Base-by-base conservation (phyloP, 306 rosid species). In the Trifolium subterraneum region DNA sequence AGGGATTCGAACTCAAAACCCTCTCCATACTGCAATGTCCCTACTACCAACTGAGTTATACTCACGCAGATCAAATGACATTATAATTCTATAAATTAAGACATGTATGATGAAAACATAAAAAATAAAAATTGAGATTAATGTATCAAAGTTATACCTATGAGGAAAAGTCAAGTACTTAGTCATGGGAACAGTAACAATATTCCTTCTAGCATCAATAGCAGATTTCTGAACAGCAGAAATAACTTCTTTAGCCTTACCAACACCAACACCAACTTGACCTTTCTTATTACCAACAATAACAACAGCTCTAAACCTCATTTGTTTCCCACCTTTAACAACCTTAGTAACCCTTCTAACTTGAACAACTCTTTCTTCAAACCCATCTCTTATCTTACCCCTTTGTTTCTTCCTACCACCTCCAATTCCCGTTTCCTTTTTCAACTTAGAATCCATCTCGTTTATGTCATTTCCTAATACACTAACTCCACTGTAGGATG, bases 271-370 rank as follows among this genome's bases (percentile, higher is more conserved):
- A n/a, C 98, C 98, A 12, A 94, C 98, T 2, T 82, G 85, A 0
- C 97, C 98, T 45, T 90, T 81, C 92, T 91, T 94, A 77, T 94
- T 95, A 6, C 98, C 99, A 12, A 94, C 96, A 25, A 94, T 87
- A 39, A 94, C 95, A 68, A 94, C 31, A 1, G 96, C 97, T 27
- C 99, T 76, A 77, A 92, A 94, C 72, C 86, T 83, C 82, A 94
- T 23, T 63, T 90, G 96, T 78, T 92, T 94, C 71, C 99, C 99
- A 70, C 99, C 99, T 64, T 94, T 92, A 0, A 94, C 99, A n/a
- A 94, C 99, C 86, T 94, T 94, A 9, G 95, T 94, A 5, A 94
- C 92, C 80, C 99, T 84, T 55, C 97, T 80, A 19, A 94, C 97
- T 78, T 94, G 99, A 0, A 92, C 92, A 29, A 94, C 96, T 72